Conservation (phyloP, 139 green algal genomes). For the Penium margaritaceum region DNA sequence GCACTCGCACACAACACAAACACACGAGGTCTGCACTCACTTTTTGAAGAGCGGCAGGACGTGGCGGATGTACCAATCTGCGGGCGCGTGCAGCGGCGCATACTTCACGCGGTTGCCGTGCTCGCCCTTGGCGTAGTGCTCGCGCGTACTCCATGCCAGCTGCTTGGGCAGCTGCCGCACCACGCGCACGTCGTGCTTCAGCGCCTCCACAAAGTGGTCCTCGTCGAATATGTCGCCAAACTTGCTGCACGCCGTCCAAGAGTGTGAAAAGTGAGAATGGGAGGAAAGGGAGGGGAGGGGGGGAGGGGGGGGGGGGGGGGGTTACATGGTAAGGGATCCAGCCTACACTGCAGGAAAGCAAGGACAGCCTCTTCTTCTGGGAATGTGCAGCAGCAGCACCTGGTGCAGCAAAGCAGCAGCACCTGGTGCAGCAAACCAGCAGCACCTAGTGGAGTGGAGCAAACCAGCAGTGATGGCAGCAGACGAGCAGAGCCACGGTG, state of each 20-base stretch:
- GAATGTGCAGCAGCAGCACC: too few relatives aligned
- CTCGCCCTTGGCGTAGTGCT: constrained; percentile 15
- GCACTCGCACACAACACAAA: too few relatives aligned
- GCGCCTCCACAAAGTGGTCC: constrained; percentile 24
- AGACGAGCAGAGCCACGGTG: too few relatives aligned
- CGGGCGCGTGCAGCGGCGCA: constrained; percentile 23
- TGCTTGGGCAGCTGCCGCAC: constrained; percentile 22
- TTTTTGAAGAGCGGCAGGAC: constrained; percentile 31
- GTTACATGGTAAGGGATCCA: neutral
- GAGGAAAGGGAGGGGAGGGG: neutral
- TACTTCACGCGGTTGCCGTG: constrained; percentile 30
- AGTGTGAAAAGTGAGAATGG: too few relatives aligned
- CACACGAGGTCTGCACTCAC: too few relatives aligned
- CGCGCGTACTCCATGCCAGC: constrained; percentile 35
- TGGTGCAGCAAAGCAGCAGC: too few relatives aligned
- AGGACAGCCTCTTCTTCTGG: too few relatives aligned
- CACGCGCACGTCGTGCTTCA: constrained; percentile 21
- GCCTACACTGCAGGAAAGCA: too few relatives aligned
- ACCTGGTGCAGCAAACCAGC: too few relatives aligned
- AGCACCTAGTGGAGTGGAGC: too few relatives aligned
- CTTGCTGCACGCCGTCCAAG: too few relatives aligned
- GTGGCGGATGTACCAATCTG: constrained; percentile 40
- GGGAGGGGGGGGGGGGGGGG: neutral
- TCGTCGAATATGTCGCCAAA: constrained; percentile 43
- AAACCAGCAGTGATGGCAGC: too few relatives aligned